Evolutionary conservation across 371 early-diverging fungal genomes (phyloP), one percentile per base, ranked within the genome.

Genomic region (Syncephalastrum sp.): DNA sequence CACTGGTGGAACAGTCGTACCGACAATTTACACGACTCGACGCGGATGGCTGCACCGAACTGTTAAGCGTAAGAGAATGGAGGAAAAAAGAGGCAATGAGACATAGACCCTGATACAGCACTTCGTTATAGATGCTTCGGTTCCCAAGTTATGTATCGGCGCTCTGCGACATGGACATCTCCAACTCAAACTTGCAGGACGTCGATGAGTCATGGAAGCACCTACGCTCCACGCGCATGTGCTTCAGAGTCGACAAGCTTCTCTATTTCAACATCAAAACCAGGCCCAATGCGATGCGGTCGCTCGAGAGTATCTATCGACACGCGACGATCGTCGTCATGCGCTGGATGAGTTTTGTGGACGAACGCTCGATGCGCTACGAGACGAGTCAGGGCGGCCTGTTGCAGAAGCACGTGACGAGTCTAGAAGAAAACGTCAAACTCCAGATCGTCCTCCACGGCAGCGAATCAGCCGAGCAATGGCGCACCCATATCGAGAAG

Each of bases 221-320:
- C 4, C 16, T 56, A 0, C 64, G 60, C 7, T 33, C 38, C 10
- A 33, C 38, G 38, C 38, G 38, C 10, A 33, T 33, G 38, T 33
- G 38, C 10, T 27, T 47, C 12, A 42, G 29, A 5, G 24, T 62
- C 19, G 60, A 59, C 3, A 51, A 56, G 43, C n/a, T 64, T 24
- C 19, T 56, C n/a, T 42, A 54, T 13, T 64, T 56, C 23, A 53
- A 54, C n/a, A 54, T 53, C 27, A 24, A 47, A 24, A 64, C 64
- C 8, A 25, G 53, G n/a, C 64, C 64, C 0, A n/a, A 56, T 3
- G 23, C 33, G 8, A 15, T 47, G 12, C 14, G 38, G 5, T 16
- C 53, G 1, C 5, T 64, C 27, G 47, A 59, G 10, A 53, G 53
- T 16, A 38, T 64, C 0, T 60, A 53, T 48, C 56, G 60, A 1